Evolutionary conservation across 1,284 basidiomycete genomes (phyloP), one percentile per base, ranked within the genome.

Genomic region (Ceratobasidium sp.): DNA sequence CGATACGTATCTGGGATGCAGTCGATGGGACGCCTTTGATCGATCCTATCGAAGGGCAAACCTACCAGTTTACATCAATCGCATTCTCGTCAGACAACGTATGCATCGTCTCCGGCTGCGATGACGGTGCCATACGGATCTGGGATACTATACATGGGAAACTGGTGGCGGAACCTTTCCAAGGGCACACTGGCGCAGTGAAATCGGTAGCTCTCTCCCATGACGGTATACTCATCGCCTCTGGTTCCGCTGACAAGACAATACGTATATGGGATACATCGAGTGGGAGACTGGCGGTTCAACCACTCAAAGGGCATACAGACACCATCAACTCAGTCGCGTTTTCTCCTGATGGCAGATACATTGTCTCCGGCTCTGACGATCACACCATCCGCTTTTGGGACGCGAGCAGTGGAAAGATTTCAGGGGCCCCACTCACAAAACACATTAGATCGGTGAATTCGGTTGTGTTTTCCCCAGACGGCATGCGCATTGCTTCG

Each of bases 401-500:
- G 38, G 38, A 40, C 17, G 38, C 17, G 17, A 8, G 17, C 17
- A 40, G 38, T 40, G 38, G 38, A 8, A 8, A 8, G 10, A 8
- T 17, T 40, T 17, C 17, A 8, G 38, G 38, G 17, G 17, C 17
- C 17, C n/a, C n/a, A n/a, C 17, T 40, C 17, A 8, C 8, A 53
- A 27, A 27, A 25, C 50, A 29, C 29, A 29, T 27, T 25, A 15
- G 29, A 6, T 6, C 7, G 7, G 50, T 53, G 20, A 5, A 8
- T 7, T 53, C 50, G 12, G 50, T 53, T 8, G 50, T 27, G 6
- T 53, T 70, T 42, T 65, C 69, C 7, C 40, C 69, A 15, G 70
- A 71, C 64, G 53, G 70, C 29, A 38, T n/a, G 5, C 20, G 20
- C 15, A 3, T 71, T 20, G 70, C 42, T 2, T 69, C 69, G 3